These are phyloP conservation scores for Pleurotus giganteus DNA, from an alignment of 768 basidiomycete genomes.

Conservation along the genomic window DNA sequence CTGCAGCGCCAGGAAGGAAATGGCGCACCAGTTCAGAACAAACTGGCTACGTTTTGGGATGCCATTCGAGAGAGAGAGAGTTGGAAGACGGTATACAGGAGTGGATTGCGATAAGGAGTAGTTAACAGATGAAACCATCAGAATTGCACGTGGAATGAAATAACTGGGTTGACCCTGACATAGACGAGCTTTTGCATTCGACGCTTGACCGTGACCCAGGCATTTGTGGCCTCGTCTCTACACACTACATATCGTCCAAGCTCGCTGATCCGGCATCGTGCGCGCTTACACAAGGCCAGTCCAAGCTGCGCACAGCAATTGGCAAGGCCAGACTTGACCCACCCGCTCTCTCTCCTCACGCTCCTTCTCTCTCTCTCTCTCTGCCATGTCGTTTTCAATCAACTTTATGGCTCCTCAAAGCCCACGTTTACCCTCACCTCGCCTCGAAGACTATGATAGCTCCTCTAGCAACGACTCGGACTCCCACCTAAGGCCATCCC, in stretches of 20 bases:
- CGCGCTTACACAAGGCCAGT: neutral
- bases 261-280: constrained; percentile 6
- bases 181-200: too few relatives aligned
- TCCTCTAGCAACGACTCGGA: constrained; percentile 43
- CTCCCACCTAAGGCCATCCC: constrained; percentile 21
- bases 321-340: neutral
- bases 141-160: neutral
- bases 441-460: constrained; percentile 42
- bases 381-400: constrained; percentile 21
- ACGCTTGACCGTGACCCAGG: neutral
- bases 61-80: constrained; percentile 60
- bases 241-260: neutral
- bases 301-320: neutral
- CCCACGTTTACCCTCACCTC: constrained; percentile 19
- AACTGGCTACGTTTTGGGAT: constrained; percentile 74
- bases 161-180: neutral
- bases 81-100: constrained; percentile 65
- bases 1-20: constrained; percentile 26
- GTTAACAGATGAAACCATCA: neutral
- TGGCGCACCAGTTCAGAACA: constrained; percentile 37
- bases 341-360: neutral
- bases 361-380: constrained; percentile 1
- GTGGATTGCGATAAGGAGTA: constrained; percentile 32
- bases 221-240: neutral
- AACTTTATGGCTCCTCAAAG: constrained; percentile 20